Conservation (phyloP, 2,329 filamentous ascomycete genomes). For the Beauveria bassiana region DNA sequence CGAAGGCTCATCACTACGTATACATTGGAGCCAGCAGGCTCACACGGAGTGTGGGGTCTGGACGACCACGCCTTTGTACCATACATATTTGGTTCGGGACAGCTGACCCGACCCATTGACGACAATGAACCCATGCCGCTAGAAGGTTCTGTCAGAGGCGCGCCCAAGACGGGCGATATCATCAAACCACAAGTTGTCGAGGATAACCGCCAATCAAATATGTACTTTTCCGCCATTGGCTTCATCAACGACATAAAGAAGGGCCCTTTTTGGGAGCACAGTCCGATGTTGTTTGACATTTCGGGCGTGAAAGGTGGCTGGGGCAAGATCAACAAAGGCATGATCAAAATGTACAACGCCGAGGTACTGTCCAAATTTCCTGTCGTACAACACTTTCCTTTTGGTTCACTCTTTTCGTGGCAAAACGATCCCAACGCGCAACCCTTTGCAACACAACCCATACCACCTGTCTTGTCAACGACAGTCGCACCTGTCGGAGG, state of each 20-base stretch:
- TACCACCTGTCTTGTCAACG: slow-evolving; percentile 32
- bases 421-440: slow-evolving; percentile 56
- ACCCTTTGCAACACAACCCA: slow-evolving; percentile 27
- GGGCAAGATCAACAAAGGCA: slow-evolving; percentile 99
- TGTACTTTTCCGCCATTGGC: slow-evolving; percentile 93
- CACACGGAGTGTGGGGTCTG: slow-evolving; percentile 96
- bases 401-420: slow-evolving; percentile 75
- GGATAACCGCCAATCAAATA: slow-evolving; percentile 56
- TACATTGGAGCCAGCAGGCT: slow-evolving; percentile 88
- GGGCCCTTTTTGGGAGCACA: slow-evolving; percentile 96
- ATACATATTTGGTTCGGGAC: slow-evolving; percentile 92
- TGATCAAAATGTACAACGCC: slow-evolving; percentile 99
- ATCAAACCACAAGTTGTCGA: slow-evolving; percentile 57
- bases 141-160: slow-evolving; percentile 67
- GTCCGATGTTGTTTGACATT: slow-evolving; percentile 88
- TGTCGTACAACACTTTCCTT: slow-evolving; percentile 92
- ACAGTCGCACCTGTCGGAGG: slow-evolving; percentile 25
- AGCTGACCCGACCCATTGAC: slow-evolving; percentile 69
- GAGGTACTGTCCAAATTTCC: slow-evolving; percentile 96
- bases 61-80: slow-evolving; percentile 93
- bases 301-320: slow-evolving; percentile 88
- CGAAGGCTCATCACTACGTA: slow-evolving; percentile 82
- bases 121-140: slow-evolving; percentile 56
- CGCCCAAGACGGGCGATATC: slow-evolving; percentile 66
- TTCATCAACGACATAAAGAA: slow-evolving; percentile 98